These are phyloP conservation scores for Endogone sp. DNA, from an alignment of 192 early-diverging fungal genomes.

Conservation along the genomic window DNA sequence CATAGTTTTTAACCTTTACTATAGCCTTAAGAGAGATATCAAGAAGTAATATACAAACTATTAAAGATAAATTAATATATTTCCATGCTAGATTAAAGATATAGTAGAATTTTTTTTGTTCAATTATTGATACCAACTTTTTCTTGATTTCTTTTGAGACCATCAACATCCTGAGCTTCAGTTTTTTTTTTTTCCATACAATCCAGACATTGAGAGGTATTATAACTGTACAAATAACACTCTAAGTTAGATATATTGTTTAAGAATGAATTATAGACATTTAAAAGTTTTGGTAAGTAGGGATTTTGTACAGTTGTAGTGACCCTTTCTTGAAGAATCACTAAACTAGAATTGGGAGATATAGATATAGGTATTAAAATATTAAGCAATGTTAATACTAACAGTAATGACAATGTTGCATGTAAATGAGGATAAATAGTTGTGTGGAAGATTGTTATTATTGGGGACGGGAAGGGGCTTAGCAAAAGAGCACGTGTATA, in stretches of 20 bases:
- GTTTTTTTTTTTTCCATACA: neutral
- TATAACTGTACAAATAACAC: neutral
- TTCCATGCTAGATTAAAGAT: neutral
- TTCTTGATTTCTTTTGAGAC: neutral
- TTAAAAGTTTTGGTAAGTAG: neutral
- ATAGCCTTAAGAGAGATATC: neutral
- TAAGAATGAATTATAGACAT: neutral
- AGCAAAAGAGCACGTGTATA: too few relatives aligned
- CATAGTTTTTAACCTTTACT: neutral
- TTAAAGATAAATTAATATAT: too few relatives aligned
- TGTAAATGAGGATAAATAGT: too few relatives aligned
- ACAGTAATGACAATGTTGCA: too few relatives aligned
- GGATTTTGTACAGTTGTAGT: neutral
- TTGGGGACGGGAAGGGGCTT: too few relatives aligned
- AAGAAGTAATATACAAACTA: too few relatives aligned
- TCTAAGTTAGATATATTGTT: neutral
- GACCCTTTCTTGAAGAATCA: neutral
- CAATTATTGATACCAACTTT: neutral
- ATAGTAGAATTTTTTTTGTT: neutral
- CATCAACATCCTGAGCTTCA: neutral
- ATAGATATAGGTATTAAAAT: too few relatives aligned
- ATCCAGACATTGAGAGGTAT: neutral
- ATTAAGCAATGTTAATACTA: too few relatives aligned
- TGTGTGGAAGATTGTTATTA: too few relatives aligned
- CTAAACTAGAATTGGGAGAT: too few relatives aligned